phyloP scores from a whole-genome alignment of 2,329 filamentous ascomycete species.

The Alternaria gaisen region DNA sequence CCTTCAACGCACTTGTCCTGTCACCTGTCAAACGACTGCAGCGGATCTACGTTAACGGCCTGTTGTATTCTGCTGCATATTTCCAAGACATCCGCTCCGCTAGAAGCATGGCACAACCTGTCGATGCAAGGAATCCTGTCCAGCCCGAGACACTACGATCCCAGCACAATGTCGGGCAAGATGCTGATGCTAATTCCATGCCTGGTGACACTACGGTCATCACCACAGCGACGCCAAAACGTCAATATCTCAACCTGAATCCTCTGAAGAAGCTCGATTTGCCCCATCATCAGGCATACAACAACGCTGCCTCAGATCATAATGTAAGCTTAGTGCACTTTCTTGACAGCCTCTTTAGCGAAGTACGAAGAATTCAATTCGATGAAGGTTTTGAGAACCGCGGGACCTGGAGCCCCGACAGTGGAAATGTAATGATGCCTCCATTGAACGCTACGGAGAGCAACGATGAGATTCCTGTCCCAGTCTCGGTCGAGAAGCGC shows the following conservation, averaged over 20 bases:
- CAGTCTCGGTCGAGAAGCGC: conserved; percentile 29
- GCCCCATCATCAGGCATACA: conserved; percentile 30
- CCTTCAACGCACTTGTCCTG: conserved; percentile 2
- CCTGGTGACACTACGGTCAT: background rate
- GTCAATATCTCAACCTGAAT: conserved; percentile 17
- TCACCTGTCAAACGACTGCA: conserved; percentile 15
- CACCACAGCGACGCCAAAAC: background rate
- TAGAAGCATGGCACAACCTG: conserved; percentile 14
- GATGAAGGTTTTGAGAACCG: conserved; percentile 23
- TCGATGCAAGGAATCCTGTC: background rate
- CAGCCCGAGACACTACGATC: conserved; percentile 11
- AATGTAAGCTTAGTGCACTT: conserved; percentile 25
- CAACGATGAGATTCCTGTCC: conserved; percentile 4
- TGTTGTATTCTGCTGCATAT: conserved; percentile 2
- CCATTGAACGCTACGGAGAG: conserved; percentile 1
- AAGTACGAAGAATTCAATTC: conserved; percentile 27
- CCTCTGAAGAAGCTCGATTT: conserved; percentile 26
- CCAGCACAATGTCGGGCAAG: background rate
- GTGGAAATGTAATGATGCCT: conserved; percentile 23
- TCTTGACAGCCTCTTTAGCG: conserved; percentile 27
- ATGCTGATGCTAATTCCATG: background rate
- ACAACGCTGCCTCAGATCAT: conserved; percentile 1
- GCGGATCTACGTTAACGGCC: conserved; percentile 2
- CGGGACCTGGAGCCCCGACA: conserved; percentile 24
- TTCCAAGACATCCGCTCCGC: conserved; percentile 30